Conservation (phyloP, 768 basidiomycete genomes). For the Sistotremastrum niveocremeum region DNA sequence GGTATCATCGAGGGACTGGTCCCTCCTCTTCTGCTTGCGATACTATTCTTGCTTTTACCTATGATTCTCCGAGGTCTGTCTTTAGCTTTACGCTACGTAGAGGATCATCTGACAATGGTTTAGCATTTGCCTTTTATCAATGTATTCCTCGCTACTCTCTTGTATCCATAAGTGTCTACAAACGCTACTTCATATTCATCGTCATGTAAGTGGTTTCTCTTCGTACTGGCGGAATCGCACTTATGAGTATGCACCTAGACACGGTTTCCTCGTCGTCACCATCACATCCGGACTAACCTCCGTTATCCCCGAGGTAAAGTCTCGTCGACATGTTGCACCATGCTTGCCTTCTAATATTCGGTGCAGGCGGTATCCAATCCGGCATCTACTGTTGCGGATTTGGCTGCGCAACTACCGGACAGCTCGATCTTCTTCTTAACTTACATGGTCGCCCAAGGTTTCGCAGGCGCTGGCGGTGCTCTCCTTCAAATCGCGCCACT, state of each 20-base stretch:
- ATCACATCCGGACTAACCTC: constrained; percentile 45
- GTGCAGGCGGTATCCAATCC: constrained; percentile 30
- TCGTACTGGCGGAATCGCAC: constrained; percentile 1
- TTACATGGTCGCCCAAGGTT: constrained; percentile 41
- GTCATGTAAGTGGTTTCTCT: constrained; percentile 24
- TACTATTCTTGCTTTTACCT: constrained; percentile 50
- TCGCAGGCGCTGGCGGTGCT: constrained; percentile 37
- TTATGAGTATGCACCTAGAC: constrained; percentile 24
- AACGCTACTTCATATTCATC: constrained; percentile 56
- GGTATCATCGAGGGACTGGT: constrained; percentile 55
- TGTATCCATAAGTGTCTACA: constrained; percentile 60
- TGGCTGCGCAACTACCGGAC: constrained; percentile 39
- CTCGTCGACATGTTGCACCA: constrained; percentile 7
- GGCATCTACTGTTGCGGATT: constrained; percentile 25
- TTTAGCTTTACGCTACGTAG: background rate
- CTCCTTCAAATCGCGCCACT: constrained; percentile 42
- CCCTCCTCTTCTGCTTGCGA: constrained; percentile 48
- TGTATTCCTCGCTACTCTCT: constrained; percentile 55
- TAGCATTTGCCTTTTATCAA: constrained; percentile 50
- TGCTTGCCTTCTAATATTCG: background rate
- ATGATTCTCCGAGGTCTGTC: constrained; percentile 39
- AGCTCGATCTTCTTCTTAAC: constrained; percentile 52
- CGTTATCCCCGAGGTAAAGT: constrained; percentile 14
- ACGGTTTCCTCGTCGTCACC: constrained; percentile 64
- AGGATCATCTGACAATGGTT: background rate